These are phyloP conservation scores for Suillus placidus DNA, from an alignment of 768 basidiomycete genomes.

Conservation along the genomic window DNA sequence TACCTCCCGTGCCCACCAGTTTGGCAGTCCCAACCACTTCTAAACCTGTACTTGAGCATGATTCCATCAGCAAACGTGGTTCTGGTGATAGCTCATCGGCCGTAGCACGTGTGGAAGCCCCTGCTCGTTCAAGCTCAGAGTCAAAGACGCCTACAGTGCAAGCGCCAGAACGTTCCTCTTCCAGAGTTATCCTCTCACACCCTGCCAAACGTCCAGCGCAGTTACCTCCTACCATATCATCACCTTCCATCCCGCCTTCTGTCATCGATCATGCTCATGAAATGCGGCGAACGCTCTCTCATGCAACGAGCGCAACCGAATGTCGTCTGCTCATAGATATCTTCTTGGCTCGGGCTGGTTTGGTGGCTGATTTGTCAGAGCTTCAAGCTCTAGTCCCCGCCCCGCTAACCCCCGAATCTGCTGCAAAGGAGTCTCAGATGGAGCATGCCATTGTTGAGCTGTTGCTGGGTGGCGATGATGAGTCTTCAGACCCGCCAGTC, in stretches of 20 bases:
- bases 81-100: constrained; percentile 1
- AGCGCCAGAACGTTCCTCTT: constrained; percentile 18
- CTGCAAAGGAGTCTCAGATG: constrained; percentile 29
- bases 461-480: constrained; percentile 32
- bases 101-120: background rate
- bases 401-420: constrained; percentile 38
- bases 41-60: constrained; percentile 13
- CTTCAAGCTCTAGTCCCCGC: constrained; percentile 35
- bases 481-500: background rate
- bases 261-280: constrained; percentile 57
- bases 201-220: constrained; percentile 19
- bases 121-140: constrained; percentile 8
- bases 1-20: background rate
- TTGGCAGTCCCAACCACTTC: background rate
- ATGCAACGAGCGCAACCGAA: constrained; percentile 77
- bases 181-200: constrained; percentile 15
- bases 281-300: constrained; percentile 66
- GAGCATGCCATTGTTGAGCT: constrained; percentile 58
- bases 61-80: background rate
- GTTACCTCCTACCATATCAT: constrained; percentile 21
- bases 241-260: constrained; percentile 25
- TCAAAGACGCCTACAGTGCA: constrained; percentile 4
- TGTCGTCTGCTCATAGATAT: constrained; percentile 85
- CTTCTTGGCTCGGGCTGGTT: constrained; percentile 68
- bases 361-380: constrained; percentile 35